Evolutionary conservation across 169 alveolate species (phyloP).

Genomic region (Plasmodium billcollinsi): DNA sequence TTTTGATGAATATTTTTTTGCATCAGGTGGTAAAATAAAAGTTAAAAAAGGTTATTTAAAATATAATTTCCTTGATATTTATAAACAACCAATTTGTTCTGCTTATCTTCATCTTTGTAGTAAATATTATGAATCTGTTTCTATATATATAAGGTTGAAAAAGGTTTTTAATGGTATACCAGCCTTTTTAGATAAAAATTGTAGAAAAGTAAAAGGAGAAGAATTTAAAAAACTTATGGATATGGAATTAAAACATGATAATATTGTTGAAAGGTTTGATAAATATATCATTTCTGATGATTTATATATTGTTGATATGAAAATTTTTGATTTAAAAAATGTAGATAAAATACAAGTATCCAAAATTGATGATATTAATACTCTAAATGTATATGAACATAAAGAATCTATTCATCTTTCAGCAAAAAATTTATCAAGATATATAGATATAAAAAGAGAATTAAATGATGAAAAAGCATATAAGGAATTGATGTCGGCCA

Average conservation of each 20-base stretch:
- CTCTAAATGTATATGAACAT: not conserved
- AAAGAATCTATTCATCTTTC: not conserved
- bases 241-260: not conserved
- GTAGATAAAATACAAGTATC: not conserved
- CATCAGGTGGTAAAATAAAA: not conserved
- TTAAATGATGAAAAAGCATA: not conserved
- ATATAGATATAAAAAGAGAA: slow-evolving; percentile 7
- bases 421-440: not conserved
- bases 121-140: slow-evolving; percentile 23
- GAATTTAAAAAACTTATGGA: not conserved
- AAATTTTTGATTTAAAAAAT: not conserved
- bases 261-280: not conserved
- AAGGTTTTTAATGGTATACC: not conserved
- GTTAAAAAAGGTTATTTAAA: not conserved
- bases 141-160: slow-evolving; percentile 6
- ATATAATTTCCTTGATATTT: not conserved
- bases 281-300: slow-evolving; percentile 1
- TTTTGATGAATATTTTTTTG: not conserved
- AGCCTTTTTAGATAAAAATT: not conserved
- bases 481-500: slow-evolving; percentile 1
- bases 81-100: slow-evolving; percentile 8
- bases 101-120: slow-evolving; percentile 30
- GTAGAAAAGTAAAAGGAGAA: not conserved
- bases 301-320: not conserved
- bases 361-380: not conserved